Conservation (phyloP, 495 filamentous ascomycete species). For the Xylaria sp. region DNA sequence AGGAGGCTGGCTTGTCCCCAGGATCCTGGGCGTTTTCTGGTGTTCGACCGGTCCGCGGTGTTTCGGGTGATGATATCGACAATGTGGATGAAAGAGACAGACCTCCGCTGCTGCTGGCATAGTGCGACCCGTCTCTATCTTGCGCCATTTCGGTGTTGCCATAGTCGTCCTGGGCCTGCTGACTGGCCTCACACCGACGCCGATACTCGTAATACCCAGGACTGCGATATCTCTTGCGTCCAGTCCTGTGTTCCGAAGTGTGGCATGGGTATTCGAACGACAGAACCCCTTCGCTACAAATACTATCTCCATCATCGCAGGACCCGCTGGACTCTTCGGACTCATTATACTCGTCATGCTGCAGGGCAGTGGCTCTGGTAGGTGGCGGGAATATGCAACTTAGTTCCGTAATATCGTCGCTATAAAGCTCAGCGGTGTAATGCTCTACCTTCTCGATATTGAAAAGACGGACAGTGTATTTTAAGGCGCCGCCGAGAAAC, state of each 20-base stretch:
- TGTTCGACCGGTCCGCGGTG: not conserved
- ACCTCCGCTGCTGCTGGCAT: not conserved
- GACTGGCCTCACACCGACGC: not conserved
- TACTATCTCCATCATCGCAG: not conserved
- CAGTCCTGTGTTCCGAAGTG: not conserved
- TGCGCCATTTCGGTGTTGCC: not conserved
- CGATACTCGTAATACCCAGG: not conserved
- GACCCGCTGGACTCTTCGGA: not conserved
- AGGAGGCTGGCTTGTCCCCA: not conserved
- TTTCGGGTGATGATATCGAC: not conserved
- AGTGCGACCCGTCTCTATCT: not conserved
- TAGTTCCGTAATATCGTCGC: not conserved
- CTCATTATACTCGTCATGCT: not conserved
- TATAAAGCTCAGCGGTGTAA: not conserved
- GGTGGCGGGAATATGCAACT: not conserved
- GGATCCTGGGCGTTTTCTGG: not conserved
- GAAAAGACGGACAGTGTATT: conserved; percentile 29
- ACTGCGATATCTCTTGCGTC: not conserved
- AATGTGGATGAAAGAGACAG: not conserved
- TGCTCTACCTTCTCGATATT: conserved; percentile 29
- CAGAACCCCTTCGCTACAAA: not conserved
- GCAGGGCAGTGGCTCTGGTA: not conserved
- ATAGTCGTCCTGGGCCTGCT: not conserved
- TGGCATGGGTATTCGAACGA: not conserved
- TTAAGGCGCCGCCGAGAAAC: conserved; percentile 21